These are phyloP conservation scores for Cryptosporidium bovis DNA, from an alignment of 169 alveolate genomes.

Conservation along the genomic window DNA sequence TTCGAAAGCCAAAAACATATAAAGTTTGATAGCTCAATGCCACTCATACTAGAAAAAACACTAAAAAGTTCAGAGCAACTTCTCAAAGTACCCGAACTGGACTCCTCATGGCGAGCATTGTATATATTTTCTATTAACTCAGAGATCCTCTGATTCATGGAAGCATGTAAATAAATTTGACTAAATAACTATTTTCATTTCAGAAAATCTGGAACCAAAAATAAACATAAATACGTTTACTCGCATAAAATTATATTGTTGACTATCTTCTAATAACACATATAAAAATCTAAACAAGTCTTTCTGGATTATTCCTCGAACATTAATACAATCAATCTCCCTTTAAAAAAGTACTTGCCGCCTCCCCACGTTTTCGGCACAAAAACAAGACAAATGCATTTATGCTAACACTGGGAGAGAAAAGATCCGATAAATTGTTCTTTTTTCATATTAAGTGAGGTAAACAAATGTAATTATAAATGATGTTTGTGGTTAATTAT, in stretches of 20 bases:
- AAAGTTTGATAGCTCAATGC: slow-evolving; percentile 6
- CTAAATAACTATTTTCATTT: background rate
- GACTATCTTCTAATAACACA: no score
- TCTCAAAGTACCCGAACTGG: background rate
- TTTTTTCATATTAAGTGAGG: no score
- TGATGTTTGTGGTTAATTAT: no score
- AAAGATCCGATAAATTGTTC: no score
- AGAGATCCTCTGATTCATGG: slow-evolving; percentile 7
- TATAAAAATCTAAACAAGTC: no score
- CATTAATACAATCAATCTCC: background rate
- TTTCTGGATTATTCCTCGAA: background rate
- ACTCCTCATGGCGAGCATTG: background rate
- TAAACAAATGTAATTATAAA: no score
- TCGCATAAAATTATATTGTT: no score
- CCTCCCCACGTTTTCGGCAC: slow-evolving; percentile 2
- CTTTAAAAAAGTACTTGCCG: background rate
- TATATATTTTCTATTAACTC: slow-evolving; percentile 36
- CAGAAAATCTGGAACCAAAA: no score
- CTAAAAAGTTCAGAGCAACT: slow-evolving; percentile 18
- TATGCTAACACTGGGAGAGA: no score
- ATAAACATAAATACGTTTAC: no score
- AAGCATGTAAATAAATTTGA: background rate
- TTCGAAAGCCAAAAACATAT: slow-evolving; percentile 10
- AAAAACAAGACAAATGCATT: no score
- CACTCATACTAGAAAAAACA: background rate